Base-by-base conservation (phyloP, 2,329 filamentous ascomycete species). In the Diaporthe amygdali region DNA sequence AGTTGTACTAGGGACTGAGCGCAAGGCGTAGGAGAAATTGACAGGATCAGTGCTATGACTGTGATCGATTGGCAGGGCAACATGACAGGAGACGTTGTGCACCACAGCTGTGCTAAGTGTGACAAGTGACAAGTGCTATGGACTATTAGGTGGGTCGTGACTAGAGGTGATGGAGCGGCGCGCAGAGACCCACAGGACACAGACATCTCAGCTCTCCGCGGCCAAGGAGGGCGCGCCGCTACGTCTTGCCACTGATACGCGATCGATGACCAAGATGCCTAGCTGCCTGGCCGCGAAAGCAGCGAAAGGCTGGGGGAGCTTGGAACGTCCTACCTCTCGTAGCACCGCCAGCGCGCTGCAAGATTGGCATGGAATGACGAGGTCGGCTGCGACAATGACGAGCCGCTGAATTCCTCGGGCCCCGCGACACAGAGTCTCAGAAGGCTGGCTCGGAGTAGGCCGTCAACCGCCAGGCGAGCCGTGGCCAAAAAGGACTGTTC, bases 351-450 rank as follows among this genome's bases (percentile, higher is more conserved):
- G 51, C 25, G 30, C 14, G 55, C 55, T 41, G 59, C 70, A 52
- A 44, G 37, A 64, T 37, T 71, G 70, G 68, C 56, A 71, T 39
- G 59, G 59, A 55, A 20, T 47, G 39, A 64, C 66, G 49, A 66
- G 32, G 41, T 30, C 32, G 51, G 41, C 59, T 69, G 66, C 52
- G 70, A 56, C 66, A 54, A 30, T 59, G 22, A 68, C 41, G 41
- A 55, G 54, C 37, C 32, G 52, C 46, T 37, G 39, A 25, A 68
- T 68, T 59, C 66, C 66, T 68, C 66, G 66, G 51, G 44, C 34
- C 32, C 34, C 66, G 66, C 66, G 44, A 68, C 32, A 51, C 44
- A 22, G 22, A 56, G 27, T 56, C 37, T 46, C n/a, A 67, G 49
- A 30, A 17, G n/a, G 41, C 32, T 17, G 41, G 27, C 47, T 47